Conservation (phyloP, 495 filamentous ascomycete species). For the Penicillium chermesinum region DNA sequence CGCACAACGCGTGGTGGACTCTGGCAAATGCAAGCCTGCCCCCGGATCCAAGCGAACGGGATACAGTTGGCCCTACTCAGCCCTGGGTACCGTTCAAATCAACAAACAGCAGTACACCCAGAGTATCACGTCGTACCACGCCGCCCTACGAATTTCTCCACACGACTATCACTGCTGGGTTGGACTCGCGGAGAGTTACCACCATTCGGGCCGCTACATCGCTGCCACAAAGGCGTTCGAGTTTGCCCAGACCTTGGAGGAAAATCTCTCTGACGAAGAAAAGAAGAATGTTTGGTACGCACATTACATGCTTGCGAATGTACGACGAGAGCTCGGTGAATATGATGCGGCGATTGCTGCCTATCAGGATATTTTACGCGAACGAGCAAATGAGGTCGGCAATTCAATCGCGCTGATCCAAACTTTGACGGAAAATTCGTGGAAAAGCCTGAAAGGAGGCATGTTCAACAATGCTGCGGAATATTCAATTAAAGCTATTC, state of each 20-base stretch:
- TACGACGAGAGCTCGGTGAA: constrained; percentile 83
- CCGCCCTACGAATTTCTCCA: constrained; percentile 77
- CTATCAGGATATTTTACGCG: constrained; percentile 64
- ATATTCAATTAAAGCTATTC: constrained; percentile 56
- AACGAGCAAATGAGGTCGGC: constrained; percentile 70
- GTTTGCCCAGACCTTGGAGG: constrained; percentile 66
- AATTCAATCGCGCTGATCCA: constrained; percentile 83
- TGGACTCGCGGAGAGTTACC: constrained; percentile 91
- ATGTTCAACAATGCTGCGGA: constrained; percentile 75
- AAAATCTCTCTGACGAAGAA: constrained; percentile 30
- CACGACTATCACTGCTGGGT: constrained; percentile 93
- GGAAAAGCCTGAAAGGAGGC: constrained; percentile 70
- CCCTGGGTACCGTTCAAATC: constrained; percentile 90
- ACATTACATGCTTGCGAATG: constrained; percentile 94
- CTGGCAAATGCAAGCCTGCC: constrained; percentile 79
- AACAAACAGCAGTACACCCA: constrained; percentile 88
- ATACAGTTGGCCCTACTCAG: constrained; percentile 94
- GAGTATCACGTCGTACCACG: constrained; percentile 85
- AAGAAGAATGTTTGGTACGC: constrained; percentile 82
- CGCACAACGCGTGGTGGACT: constrained; percentile 85
- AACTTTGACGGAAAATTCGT: constrained; percentile 74
- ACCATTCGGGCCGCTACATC: constrained; percentile 86
- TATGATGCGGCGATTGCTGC: constrained; percentile 74
- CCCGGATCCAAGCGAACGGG: constrained; percentile 88
- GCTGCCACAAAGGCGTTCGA: constrained; percentile 88